A percentile compares a stretch with the other conserved stretches of the same genome.
phyloP scores from a whole-genome alignment of 164 flowering plant genomes.

The Magnolia kwangsiensis region DNA sequence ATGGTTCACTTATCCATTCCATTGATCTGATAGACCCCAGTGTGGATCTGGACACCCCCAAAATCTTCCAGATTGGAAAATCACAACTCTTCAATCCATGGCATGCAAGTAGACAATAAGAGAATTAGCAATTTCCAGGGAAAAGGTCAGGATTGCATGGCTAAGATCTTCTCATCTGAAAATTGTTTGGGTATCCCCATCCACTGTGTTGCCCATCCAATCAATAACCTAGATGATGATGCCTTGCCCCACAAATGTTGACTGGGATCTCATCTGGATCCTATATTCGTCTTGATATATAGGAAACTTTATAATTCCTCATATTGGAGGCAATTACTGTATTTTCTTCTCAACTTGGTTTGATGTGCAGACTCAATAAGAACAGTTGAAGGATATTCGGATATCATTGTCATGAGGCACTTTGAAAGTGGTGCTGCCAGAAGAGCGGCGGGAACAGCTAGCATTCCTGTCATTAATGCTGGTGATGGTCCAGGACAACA shows the following conservation, averaged over 20 bases:
- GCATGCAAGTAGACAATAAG: no score
- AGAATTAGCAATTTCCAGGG: no score
- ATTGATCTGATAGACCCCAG: not conserved
- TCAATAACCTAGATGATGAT: not conserved
- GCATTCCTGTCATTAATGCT: conserved; percentile 91
- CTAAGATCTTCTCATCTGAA: not conserved
- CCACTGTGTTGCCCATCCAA: not conserved
- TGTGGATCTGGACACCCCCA: not conserved
- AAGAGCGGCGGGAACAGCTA: conserved; percentile 82
- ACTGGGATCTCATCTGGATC: not conserved
- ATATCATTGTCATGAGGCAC: conserved; percentile 96
- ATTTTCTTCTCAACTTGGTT: not conserved
- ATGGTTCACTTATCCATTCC: not conserved
- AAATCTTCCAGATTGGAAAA: not conserved
- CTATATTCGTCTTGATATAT: not conserved
- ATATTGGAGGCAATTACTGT: not conserved
- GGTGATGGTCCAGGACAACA: conserved; percentile 99
- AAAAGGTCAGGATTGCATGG: not conserved
- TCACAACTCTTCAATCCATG: not conserved
- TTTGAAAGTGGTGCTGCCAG: conserved; percentile 97
- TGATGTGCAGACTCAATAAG: conserved; percentile 74
- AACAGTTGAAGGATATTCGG: conserved; percentile 95
- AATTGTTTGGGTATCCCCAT: not conserved
- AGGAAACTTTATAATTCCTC: not conserved
- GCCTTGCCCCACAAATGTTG: not conserved